Conservation (phyloP, 352 stramenopile genomes). For the Phytophthora podocarpi region DNA sequence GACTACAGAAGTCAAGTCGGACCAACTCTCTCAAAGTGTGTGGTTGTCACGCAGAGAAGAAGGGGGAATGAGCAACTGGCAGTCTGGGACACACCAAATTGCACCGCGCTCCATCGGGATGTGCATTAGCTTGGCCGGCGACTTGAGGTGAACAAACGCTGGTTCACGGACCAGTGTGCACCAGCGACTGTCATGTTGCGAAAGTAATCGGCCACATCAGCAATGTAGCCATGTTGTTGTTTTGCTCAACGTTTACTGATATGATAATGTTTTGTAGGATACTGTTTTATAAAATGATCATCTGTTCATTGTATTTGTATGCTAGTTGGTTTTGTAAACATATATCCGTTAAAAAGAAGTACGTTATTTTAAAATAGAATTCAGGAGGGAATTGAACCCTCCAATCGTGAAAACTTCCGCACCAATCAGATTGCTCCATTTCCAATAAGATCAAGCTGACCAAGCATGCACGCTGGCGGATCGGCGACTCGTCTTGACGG, state of each 20-base stretch:
- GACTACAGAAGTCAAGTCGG: too few relatives aligned
- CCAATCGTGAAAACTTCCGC: slow-evolving; percentile 5
- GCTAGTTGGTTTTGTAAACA: neutral
- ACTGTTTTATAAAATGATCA: too few relatives aligned
- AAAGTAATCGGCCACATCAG: slow-evolving; percentile 1
- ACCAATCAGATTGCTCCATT: slow-evolving; percentile 17
- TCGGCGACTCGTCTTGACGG: neutral
- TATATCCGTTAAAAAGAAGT: neutral
- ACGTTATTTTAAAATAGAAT: neutral
- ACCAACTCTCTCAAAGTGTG: slow-evolving; percentile 6
- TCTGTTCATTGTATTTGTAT: neutral
- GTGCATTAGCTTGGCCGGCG: slow-evolving; percentile 1
- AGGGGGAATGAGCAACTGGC: slow-evolving; percentile 17
- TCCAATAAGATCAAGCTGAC: neutral
- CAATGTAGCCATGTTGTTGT: slow-evolving; percentile 13
- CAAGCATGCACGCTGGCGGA: slow-evolving; percentile 15
- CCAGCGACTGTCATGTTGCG: neutral
- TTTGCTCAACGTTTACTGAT: neutral
- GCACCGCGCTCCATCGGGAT: slow-evolving; percentile 17
- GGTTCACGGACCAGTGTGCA: neutral
- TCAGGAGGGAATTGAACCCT: neutral
- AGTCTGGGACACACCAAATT: slow-evolving; percentile 10
- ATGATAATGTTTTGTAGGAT: too few relatives aligned
- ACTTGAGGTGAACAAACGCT: slow-evolving; percentile 6
- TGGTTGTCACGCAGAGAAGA: slow-evolving; percentile 22